Percentiles rank a stretch among this genome's conserved stretches.
phyloP scores from a whole-genome alignment of 805 yeast genomes.

The Candida parachauliodes region DNA sequence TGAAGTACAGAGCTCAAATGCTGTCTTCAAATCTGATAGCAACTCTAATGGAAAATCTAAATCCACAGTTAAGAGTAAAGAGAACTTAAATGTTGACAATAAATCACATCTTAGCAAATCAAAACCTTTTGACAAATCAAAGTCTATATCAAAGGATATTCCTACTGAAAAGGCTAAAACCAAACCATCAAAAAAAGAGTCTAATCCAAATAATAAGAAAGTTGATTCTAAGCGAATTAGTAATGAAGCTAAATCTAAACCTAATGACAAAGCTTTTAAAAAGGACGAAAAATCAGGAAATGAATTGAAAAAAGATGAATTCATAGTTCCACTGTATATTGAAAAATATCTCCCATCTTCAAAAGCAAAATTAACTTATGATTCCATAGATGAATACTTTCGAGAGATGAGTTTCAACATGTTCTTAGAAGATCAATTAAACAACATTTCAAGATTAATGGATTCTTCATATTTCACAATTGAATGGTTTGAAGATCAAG shows the following conservation, averaged over 20 bases:
- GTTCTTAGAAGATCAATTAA: conserved; percentile 55
- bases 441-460: conserved; percentile 26
- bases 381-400: conserved; percentile 49
- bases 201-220: background rate
- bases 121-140: too few relatives aligned
- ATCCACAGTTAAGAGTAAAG: too few relatives aligned
- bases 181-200: background rate
- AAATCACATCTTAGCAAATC: too few relatives aligned
- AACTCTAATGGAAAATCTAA: too few relatives aligned
- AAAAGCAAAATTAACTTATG: conserved; percentile 44
- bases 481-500: conserved; percentile 49
- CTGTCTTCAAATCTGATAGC: too few relatives aligned
- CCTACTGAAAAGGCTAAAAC: too few relatives aligned
- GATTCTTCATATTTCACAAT: conserved; percentile 42
- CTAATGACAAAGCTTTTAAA: too few relatives aligned
- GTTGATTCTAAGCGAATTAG: background rate
- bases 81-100: too few relatives aligned
- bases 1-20: too few relatives aligned
- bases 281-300: background rate
- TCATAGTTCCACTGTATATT: conserved; percentile 24
- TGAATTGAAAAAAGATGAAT: conserved; percentile 3
- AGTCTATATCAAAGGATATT: too few relatives aligned
- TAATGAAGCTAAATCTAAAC: too few relatives aligned
- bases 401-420: conserved; percentile 58
- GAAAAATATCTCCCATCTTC: conserved; percentile 28